Percentiles rank a stretch among this genome's conserved stretches.
These are phyloP conservation scores for Picocystis sp. DNA, from an alignment of 163 green algal genomes.

Conservation along the genomic window DNA sequence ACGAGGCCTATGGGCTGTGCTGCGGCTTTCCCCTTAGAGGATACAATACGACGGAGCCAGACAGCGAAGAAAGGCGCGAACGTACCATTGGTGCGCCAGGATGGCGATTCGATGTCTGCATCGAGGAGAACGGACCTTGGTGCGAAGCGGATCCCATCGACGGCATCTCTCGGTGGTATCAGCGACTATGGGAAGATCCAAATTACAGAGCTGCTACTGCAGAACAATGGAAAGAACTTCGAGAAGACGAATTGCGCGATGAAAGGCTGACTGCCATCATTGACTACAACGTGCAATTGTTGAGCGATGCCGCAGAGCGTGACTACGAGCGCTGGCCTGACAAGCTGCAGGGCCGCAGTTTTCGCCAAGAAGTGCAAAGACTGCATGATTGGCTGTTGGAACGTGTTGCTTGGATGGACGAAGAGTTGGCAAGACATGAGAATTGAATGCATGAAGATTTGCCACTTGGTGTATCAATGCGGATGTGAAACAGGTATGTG, in stretches of 20 bases:
- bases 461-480: no score
- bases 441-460: no score
- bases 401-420: slow-evolving; percentile 43
- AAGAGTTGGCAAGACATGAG: slow-evolving; percentile 4
- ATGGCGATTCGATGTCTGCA: slow-evolving; percentile 64
- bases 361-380: slow-evolving; percentile 7
- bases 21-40: slow-evolving; percentile 60
- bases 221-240: slow-evolving; percentile 31
- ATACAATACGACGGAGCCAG: slow-evolving; percentile 8
- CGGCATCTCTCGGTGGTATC: slow-evolving; percentile 44
- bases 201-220: slow-evolving; percentile 10
- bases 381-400: slow-evolving; percentile 33
- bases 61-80: no score
- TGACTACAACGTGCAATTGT: background rate
- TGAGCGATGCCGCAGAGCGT: no score
- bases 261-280: slow-evolving; percentile 16
- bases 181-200: slow-evolving; percentile 18
- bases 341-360: no score
- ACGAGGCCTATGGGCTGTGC: slow-evolving; percentile 62
- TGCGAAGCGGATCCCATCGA: slow-evolving; percentile 21
- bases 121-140: slow-evolving; percentile 18
- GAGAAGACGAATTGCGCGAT: slow-evolving; percentile 21
- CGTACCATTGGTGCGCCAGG: slow-evolving; percentile 27
- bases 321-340: no score
- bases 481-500: no score